Conservation (phyloP, 129 eudicot genomes). For the Flaveria brownii region DNA sequence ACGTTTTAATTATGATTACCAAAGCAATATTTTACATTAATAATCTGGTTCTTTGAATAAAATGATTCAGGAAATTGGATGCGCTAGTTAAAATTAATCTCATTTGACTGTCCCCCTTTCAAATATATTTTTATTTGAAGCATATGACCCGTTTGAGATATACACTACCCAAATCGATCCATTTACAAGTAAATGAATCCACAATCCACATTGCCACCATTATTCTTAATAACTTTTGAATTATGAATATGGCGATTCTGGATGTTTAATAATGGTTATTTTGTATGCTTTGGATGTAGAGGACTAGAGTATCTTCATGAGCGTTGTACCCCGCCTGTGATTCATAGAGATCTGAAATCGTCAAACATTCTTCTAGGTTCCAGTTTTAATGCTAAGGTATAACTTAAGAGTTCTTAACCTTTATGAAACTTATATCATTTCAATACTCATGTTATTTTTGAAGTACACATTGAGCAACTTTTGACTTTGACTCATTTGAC, state of each 20-base stretch:
- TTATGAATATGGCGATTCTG: background rate
- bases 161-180: background rate
- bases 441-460: background rate
- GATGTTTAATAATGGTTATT: conserved; percentile 16
- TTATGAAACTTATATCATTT: background rate
- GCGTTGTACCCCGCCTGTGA: conserved; percentile 84
- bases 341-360: conserved; percentile 84
- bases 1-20: no score
- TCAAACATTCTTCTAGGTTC: conserved; percentile 90
- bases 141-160: background rate
- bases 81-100: background rate
- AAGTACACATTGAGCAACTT: background rate
- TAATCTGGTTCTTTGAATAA: background rate
- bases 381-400: conserved; percentile 86
- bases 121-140: background rate
- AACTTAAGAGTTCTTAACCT: background rate
- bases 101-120: no score
- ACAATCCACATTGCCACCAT: background rate
- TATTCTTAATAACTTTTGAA: background rate
- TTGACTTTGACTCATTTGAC: background rate
- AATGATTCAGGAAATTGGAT: background rate
- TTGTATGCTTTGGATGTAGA: conserved; percentile 46
- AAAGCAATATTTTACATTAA: no score
- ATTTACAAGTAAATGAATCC: background rate
- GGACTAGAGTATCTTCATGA: conserved; percentile 96